Conservation (phyloP, 495 filamentous ascomycete species). For the Pyronema omphalodes region DNA sequence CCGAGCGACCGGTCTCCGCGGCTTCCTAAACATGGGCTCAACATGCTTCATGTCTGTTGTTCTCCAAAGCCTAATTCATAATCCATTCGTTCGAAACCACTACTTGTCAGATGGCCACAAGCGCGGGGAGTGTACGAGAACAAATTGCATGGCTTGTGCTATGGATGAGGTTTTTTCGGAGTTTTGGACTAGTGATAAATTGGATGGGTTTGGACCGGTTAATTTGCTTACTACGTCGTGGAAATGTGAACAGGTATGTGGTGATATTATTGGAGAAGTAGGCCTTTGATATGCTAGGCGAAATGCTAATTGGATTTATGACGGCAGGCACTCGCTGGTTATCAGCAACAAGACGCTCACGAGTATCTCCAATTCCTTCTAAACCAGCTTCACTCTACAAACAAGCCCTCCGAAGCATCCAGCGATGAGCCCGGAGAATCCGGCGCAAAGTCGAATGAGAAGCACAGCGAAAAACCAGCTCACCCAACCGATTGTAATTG, state of each 20-base stretch:
- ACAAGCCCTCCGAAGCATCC: slow-evolving; percentile 34
- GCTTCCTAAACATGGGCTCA: slow-evolving; percentile 85
- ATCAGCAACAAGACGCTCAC: slow-evolving; percentile 84
- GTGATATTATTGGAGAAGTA: neutral
- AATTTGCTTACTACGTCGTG: slow-evolving; percentile 64
- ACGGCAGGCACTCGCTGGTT: slow-evolving; percentile 58
- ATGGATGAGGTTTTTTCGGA: slow-evolving; percentile 84
- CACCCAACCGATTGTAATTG: slow-evolving; percentile 45
- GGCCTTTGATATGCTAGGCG: neutral
- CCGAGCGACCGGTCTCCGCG: slow-evolving; percentile 54
- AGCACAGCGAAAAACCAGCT: slow-evolving; percentile 26
- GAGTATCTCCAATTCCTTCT: slow-evolving; percentile 88
- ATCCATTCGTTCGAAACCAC: slow-evolving; percentile 67
- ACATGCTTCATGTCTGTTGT: slow-evolving; percentile 91
- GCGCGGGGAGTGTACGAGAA: slow-evolving; percentile 42
- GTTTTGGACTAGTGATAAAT: slow-evolving; percentile 62
- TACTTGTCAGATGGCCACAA: slow-evolving; percentile 75
- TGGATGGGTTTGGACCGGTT: slow-evolving; percentile 65
- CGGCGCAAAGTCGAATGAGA: slow-evolving; percentile 19
- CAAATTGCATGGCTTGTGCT: slow-evolving; percentile 66
- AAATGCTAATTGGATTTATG: no score
- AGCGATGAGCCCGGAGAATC: neutral
- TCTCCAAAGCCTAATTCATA: slow-evolving; percentile 71
- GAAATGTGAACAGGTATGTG: slow-evolving; percentile 41
- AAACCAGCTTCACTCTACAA: slow-evolving; percentile 61